Base-by-base conservation (phyloP, 371 early-diverging fungal genomes). In the Lichtheimia corymbifera region DNA sequence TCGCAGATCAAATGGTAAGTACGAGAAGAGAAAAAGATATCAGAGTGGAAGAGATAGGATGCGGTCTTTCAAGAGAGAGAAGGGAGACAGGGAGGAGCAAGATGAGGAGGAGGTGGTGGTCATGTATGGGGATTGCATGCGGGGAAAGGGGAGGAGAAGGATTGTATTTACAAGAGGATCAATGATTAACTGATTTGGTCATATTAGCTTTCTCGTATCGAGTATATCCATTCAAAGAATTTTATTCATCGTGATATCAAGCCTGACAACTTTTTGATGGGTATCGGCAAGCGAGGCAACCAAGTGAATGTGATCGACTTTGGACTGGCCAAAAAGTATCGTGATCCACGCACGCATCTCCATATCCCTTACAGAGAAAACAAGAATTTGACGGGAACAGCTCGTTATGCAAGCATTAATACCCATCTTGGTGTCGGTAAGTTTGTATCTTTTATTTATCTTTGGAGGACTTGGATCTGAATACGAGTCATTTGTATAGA, bases 251-350 rank as follows among this genome's bases (percentile, higher is more conserved):
- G 94, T 68, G 93, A 94, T 68, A 92, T 94, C 64, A 92, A 93
- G 74, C 99, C 99, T 5, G 99, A 99, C 74, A 99, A 99, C 86
- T 99, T 99, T 76, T 83, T 99, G 66, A 97, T 99, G 97, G 99
- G 98, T 58, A 87, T 93, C 68, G 94, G 94, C 40, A 92, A 93
- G 67, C 89, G 93, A 44, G 93, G 93, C 57, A 96, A 97, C 74
- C 95, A 95, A 65, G 95, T 99, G 35, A 97, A 97, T 75, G 88
- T 99, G 30, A 99, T 99, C 64, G 99, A 99, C 82, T 98, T 98
- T 84, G 99, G 99, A 28, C 83, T 99, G 55, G 97, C 99, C 63
- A 99, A 99, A 73, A 93, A 94, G 73, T 99, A 94, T 81, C 90
- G 98, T 62, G 97, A 98, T 74, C 95, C 98, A 53, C 91, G 90